A percentile compares a stretch with the other conserved stretches of the same genome.
These are phyloP conservation scores for Rhododendron henanense DNA, from an alignment of 148 eudicot genomes.

Conservation along the genomic window DNA sequence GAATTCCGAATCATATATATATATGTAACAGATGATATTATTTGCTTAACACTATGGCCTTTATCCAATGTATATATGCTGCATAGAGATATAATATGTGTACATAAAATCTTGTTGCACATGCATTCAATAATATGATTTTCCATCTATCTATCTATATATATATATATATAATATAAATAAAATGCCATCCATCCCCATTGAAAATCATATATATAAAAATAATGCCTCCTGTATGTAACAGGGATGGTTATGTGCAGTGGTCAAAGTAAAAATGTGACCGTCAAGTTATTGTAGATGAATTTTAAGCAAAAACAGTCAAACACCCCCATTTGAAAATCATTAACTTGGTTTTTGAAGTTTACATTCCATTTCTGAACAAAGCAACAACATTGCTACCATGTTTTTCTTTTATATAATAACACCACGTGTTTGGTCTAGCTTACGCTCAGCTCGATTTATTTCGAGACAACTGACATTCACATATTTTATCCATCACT, in stretches of 20 bases:
- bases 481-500: too few species aligned
- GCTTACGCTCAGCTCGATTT: too few species aligned
- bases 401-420: too few species aligned
- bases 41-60: background rate
- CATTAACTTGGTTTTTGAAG: background rate
- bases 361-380: background rate
- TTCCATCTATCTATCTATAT: too few species aligned
- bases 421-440: background rate
- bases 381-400: background rate
- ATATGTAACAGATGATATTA: background rate
- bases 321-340: background rate
- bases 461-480: too few species aligned
- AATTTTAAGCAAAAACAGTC: background rate
- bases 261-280: background rate
- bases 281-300: background rate
- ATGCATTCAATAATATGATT: background rate
- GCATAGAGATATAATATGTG: background rate
- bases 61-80: too few species aligned
- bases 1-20: too few species aligned
- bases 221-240: background rate
- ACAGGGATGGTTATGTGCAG: too few species aligned
- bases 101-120: background rate
- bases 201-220: background rate
- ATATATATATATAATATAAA: too few species aligned
- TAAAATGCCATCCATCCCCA: background rate